A percentile compares a stretch with the other conserved stretches of the same genome.
Evolutionary conservation across 495 filamentous ascomycete species (phyloP).

Genomic region (Bacidia gigantensis): DNA sequence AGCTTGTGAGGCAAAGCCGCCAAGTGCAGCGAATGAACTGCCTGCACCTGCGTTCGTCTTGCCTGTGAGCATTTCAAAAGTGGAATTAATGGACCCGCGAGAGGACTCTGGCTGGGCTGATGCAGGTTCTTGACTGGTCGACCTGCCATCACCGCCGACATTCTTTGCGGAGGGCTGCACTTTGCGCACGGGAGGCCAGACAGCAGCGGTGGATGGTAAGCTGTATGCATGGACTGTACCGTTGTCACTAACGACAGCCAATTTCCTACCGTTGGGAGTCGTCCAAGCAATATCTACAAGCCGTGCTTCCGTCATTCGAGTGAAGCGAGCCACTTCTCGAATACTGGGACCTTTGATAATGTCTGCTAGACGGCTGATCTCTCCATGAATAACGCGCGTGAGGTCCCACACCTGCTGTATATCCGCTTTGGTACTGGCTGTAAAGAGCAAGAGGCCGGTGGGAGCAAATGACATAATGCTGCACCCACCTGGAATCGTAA

Average conservation of each 20-base stretch:
- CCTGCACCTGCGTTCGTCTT: slow-evolving; percentile 39
- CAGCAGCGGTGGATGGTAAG: slow-evolving; percentile 65
- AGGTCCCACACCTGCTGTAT: slow-evolving; percentile 88
- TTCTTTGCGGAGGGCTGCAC: slow-evolving; percentile 25
- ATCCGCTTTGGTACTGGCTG: slow-evolving; percentile 83
- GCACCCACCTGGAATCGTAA: slow-evolving; percentile 69
- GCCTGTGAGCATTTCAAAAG: slow-evolving; percentile 40
- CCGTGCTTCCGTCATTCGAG: slow-evolving; percentile 77
- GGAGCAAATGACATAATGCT: slow-evolving; percentile 86
- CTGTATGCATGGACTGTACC: slow-evolving; percentile 91
- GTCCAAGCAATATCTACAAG: slow-evolving; percentile 86
- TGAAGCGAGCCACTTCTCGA: slow-evolving; percentile 71
- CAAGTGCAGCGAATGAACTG: slow-evolving; percentile 35
- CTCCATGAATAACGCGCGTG: slow-evolving; percentile 40
- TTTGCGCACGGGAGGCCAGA: slow-evolving; percentile 78
- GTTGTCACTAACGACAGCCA: slow-evolving; percentile 77
- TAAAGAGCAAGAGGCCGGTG: slow-evolving; percentile 69
- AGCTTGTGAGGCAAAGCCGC: slow-evolving; percentile 49
- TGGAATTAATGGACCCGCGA: slow-evolving; percentile 51
- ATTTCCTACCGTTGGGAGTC: slow-evolving; percentile 59
- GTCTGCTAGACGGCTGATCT: slow-evolving; percentile 16
- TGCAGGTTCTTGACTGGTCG: slow-evolving; percentile 22
- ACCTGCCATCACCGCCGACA: slow-evolving; percentile 16
- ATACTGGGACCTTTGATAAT: slow-evolving; percentile 41
- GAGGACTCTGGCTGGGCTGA: slow-evolving; percentile 37